Evolutionary conservation across 2,329 filamentous ascomycete genomes (phyloP).

Genomic region (Grosmannia clavigera): DNA sequence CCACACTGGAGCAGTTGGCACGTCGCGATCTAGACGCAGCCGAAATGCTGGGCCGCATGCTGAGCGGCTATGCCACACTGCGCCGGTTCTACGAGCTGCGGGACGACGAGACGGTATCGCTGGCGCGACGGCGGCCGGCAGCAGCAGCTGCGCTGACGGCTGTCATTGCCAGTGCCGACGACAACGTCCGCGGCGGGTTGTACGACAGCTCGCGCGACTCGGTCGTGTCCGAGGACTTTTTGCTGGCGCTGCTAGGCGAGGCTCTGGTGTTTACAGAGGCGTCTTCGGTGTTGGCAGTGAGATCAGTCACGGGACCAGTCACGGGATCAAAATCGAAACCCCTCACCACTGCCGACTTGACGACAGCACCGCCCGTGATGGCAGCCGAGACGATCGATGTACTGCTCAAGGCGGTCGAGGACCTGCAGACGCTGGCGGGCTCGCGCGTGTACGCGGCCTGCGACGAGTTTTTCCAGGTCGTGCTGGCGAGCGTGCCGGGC

Average conservation of each 20-base stretch:
- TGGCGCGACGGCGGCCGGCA: constrained; percentile 53
- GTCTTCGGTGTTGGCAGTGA: constrained; percentile 16
- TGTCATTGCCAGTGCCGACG: constrained; percentile 75
- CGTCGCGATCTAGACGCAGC: constrained; percentile 70
- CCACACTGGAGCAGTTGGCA: constrained; percentile 59
- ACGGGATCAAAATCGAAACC: neutral
- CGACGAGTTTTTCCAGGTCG: constrained; percentile 66
- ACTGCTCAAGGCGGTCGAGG: constrained; percentile 66
- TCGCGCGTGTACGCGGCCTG: constrained; percentile 60
- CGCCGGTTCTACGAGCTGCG: constrained; percentile 84
- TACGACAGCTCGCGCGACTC: constrained; percentile 72
- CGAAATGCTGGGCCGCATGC: constrained; percentile 67
- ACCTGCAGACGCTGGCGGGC: constrained; percentile 58
- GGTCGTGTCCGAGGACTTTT: constrained; percentile 77
- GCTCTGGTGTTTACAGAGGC: constrained; percentile 57
- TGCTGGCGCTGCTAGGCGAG: constrained; percentile 75
- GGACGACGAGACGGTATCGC: constrained; percentile 39
- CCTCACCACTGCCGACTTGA: constrained; percentile 1
- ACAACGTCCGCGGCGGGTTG: constrained; percentile 82
- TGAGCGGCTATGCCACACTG: constrained; percentile 85
- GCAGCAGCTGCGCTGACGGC: constrained; percentile 66
- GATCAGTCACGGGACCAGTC: neutral
- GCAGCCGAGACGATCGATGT: constrained; percentile 60
- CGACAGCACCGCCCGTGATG: constrained; percentile 25
- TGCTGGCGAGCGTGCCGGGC: constrained; percentile 56